Evolutionary conservation across 495 filamentous ascomycete species (phyloP).

Genomic region (Bacidia gigantensis): DNA sequence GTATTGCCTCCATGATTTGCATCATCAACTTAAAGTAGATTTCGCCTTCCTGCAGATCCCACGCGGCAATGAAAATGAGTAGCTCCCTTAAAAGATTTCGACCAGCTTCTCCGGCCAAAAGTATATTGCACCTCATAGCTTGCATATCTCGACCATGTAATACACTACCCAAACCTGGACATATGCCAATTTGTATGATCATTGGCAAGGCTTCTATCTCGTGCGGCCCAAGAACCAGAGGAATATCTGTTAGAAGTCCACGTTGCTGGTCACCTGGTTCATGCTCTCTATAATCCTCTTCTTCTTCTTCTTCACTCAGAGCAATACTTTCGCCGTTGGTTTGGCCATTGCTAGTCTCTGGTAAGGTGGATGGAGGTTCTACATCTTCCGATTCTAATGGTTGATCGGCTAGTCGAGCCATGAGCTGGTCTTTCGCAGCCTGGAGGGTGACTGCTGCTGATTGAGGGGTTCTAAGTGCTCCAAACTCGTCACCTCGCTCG

Average conservation of each 20-base stretch:
- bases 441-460: constrained; percentile 41
- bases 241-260: constrained; percentile 79
- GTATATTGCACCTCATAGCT: constrained; percentile 70
- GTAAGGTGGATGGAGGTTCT: constrained; percentile 33
- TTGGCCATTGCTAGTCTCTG: constrained; percentile 38
- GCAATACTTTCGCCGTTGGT: constrained; percentile 34
- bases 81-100: constrained; percentile 79
- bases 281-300: constrained; percentile 53
- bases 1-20: constrained; percentile 84
- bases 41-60: constrained; percentile 83
- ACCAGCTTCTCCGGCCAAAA: constrained; percentile 74
- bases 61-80: constrained; percentile 89
- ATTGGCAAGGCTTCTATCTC: constrained; percentile 92
- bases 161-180: constrained; percentile 37
- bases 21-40: constrained; percentile 91
- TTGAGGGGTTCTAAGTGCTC: constrained; percentile 38
- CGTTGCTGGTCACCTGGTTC: constrained; percentile 74
- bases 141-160: constrained; percentile 60
- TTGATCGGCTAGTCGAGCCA: constrained; percentile 39
- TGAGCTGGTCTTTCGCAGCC: constrained; percentile 45
- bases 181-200: constrained; percentile 83
- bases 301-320: constrained; percentile 54
- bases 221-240: constrained; percentile 80
- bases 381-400: constrained; percentile 30
- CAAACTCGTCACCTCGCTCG: constrained; percentile 30